Evolutionary conservation across 2,329 filamentous ascomycete genomes (phyloP).

Genomic region (Colletotrichum horii): DNA sequence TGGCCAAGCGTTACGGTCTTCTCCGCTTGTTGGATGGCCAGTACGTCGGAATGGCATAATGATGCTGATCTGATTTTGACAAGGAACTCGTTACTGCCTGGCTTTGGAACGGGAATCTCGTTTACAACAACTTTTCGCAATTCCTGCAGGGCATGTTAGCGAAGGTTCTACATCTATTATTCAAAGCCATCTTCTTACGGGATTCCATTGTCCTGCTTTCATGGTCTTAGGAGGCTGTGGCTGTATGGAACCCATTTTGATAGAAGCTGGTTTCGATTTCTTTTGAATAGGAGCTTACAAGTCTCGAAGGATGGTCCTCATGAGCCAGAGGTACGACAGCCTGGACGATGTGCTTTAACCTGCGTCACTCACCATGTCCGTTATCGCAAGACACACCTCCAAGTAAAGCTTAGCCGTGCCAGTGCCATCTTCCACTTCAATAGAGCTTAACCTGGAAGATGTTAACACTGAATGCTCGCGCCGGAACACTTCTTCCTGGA

Average conservation of each 20-base stretch:
- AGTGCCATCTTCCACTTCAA: neutral
- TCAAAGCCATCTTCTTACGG: constrained; percentile 7
- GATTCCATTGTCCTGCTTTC: constrained; percentile 26
- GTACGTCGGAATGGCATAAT: constrained; percentile 37
- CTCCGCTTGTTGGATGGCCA: constrained; percentile 28
- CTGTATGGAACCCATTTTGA: neutral
- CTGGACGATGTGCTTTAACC: neutral
- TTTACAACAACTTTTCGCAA: constrained; percentile 39
- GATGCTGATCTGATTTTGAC: constrained; percentile 39
- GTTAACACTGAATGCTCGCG: neutral
- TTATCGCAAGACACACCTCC: neutral
- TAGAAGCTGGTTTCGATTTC: neutral
- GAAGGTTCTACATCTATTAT: neutral
- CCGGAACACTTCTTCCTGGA: neutral
- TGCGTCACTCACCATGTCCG: neutral
- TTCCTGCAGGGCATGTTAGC: constrained; percentile 10
- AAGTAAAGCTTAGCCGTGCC: neutral
- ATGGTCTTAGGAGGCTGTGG: constrained; percentile 7
- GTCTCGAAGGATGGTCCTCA: neutral
- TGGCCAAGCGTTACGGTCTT: constrained; percentile 40
- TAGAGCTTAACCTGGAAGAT: neutral
- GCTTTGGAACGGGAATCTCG: constrained; percentile 46
- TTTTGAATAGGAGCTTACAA: neutral
- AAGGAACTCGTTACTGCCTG: constrained; percentile 43
- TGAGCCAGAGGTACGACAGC: neutral